These are phyloP conservation scores for Fomes fomentarius DNA, from an alignment of 1,284 basidiomycete species.

Conservation along the genomic window DNA sequence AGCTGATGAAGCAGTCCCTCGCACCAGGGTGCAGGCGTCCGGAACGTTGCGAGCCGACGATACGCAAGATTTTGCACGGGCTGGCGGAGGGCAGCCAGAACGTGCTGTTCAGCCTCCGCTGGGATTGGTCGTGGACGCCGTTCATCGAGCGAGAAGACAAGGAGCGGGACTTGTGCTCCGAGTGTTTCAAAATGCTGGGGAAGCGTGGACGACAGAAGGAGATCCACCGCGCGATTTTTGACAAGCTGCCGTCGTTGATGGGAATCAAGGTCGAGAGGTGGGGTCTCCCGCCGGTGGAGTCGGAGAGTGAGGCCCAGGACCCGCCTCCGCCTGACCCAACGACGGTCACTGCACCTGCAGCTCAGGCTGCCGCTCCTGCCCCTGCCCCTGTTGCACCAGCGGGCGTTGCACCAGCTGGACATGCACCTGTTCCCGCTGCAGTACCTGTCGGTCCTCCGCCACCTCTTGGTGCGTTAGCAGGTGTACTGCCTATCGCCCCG, in stretches of 20 bases:
- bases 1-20: slow-evolving; percentile 8
- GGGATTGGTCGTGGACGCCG: slow-evolving; percentile 6
- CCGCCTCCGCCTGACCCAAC: no score
- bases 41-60: slow-evolving; percentile 3
- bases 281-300: neutral
- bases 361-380: no score
- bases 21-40: neutral
- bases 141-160: slow-evolving; percentile 9
- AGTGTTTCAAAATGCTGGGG: slow-evolving; percentile 11
- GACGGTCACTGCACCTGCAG: no score
- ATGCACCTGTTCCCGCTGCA: no score
- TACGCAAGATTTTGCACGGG: slow-evolving; percentile 18
- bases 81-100: slow-evolving; percentile 23
- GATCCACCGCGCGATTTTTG: slow-evolving; percentile 4
- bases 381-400: no score
- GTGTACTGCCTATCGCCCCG: no score
- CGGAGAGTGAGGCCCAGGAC: neutral
- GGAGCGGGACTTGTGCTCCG: slow-evolving; percentile 11
- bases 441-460: no score
- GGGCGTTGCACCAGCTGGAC: no score
- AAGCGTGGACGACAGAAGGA: slow-evolving; percentile 8
- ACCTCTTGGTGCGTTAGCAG: no score
- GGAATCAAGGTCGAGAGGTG: slow-evolving; percentile 7
- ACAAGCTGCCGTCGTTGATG: slow-evolving; percentile 9
- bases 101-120: slow-evolving; percentile 7